These are phyloP conservation scores for Mortierella sp. DNA, from an alignment of 371 early-diverging fungal genomes.

Conservation along the genomic window DNA sequence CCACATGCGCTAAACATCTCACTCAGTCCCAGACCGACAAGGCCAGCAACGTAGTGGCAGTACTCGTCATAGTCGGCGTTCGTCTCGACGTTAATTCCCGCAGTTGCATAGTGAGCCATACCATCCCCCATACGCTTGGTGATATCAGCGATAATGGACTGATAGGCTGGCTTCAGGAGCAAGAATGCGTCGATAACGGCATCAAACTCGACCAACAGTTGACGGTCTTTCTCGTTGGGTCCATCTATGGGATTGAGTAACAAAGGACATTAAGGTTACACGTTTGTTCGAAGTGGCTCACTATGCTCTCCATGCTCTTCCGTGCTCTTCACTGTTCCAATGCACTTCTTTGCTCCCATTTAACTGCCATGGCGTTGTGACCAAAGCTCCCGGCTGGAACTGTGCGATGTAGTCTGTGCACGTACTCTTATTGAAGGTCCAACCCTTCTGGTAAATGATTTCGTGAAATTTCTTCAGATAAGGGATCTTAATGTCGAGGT, in stretches of 20 bases:
- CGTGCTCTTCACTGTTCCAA: too few relatives aligned
- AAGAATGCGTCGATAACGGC: constrained; percentile 91
- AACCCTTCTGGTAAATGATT: constrained; percentile 81
- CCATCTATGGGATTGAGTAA: constrained; percentile 62
- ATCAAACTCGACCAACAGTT: constrained; percentile 87
- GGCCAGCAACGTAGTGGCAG: constrained; percentile 97
- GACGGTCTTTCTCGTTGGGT: constrained; percentile 93
- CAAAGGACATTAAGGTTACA: not conserved
- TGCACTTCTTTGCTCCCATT: too few relatives aligned
- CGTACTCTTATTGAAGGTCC: constrained; percentile 87
- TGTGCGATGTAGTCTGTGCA: constrained; percentile 1
- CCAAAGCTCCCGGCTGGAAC: too few relatives aligned
- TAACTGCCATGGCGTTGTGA: too few relatives aligned
- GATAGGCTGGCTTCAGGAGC: constrained; percentile 78
- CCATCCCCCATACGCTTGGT: constrained; percentile 93
- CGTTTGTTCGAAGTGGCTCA: too few relatives aligned
- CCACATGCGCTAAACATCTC: constrained; percentile 90
- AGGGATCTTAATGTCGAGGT: constrained; percentile 76
- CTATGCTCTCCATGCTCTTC: too few relatives aligned
- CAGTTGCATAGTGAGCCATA: constrained; percentile 89
- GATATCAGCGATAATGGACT: constrained; percentile 90
- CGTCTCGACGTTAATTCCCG: constrained; percentile 75
- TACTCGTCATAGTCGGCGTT: constrained; percentile 92
- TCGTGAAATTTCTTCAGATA: constrained; percentile 85
- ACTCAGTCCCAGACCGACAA: constrained; percentile 95